Conservation (phyloP, 768 basidiomycete genomes). For the Psilocybe subaeruginosa region DNA sequence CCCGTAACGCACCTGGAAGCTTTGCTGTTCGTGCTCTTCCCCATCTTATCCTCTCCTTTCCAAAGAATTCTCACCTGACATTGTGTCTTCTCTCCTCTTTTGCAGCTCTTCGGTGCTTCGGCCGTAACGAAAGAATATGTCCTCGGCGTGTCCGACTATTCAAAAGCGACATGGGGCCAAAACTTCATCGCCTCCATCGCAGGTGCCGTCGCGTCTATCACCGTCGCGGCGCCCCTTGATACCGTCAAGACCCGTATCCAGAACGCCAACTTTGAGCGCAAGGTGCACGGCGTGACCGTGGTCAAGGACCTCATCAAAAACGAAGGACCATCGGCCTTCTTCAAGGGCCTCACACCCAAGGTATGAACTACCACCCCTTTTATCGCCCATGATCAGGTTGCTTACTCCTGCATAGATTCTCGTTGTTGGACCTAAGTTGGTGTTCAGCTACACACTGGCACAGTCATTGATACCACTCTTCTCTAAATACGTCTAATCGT, state of each 20-base stretch:
- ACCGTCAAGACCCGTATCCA: constrained; percentile 98
- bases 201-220: constrained; percentile 94
- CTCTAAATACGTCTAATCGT: constrained; percentile 72
- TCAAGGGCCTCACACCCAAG: constrained; percentile 98
- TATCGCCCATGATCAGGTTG: constrained; percentile 16
- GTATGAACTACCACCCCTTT: constrained; percentile 41
- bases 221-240: constrained; percentile 94
- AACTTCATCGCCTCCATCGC: constrained; percentile 96
- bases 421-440: constrained; percentile 96
- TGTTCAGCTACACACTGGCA: constrained; percentile 97
- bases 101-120: constrained; percentile 97
- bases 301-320: constrained; percentile 84
- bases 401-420: constrained; percentile 61
- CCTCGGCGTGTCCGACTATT: constrained; percentile 88
- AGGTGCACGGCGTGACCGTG: constrained; percentile 79
- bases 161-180: constrained; percentile 93
- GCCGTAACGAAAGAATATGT: constrained; percentile 93
- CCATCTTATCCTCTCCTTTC: neutral
- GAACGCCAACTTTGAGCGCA: constrained; percentile 94
- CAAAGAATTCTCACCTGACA: neutral
- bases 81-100: neutral
- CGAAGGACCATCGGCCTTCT: constrained; percentile 84
- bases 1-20: constrained; percentile 92
- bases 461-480: constrained; percentile 95
- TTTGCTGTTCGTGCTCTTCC: constrained; percentile 73